Evolutionary conservation across 139 green algal species (phyloP).

Genomic region (Chlamydomonas sp.): DNA sequence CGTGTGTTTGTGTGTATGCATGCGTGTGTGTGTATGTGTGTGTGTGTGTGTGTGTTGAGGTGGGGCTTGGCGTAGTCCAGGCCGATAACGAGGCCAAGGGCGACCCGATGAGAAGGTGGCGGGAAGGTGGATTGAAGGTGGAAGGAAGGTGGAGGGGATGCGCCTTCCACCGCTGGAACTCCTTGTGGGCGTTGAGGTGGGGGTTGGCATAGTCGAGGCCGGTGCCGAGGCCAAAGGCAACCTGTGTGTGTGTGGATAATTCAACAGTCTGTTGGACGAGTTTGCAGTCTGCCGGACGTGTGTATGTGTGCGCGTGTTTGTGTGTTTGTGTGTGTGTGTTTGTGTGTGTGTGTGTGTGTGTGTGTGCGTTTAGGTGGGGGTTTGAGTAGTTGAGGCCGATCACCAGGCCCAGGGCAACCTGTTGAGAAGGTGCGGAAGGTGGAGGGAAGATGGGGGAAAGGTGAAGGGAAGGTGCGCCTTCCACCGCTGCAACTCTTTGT

Average conservation of each 20-base stretch:
- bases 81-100: slow-evolving; percentile 72
- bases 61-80: slow-evolving; percentile 87
- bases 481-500: slow-evolving; percentile 72
- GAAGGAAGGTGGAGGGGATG: neutral
- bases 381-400: slow-evolving; percentile 79
- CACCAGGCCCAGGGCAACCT: too few species aligned
- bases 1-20: too few species aligned
- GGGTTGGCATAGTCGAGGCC: neutral
- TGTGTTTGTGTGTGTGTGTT: too few species aligned
- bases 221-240: neutral
- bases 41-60: slow-evolving; percentile 24
- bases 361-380: neutral
- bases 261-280: too few species aligned
- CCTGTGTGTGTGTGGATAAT: too few species aligned
- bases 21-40: too few species aligned
- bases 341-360: neutral
- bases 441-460: too few species aligned
- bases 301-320: neutral
- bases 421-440: too few species aligned
- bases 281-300: too few species aligned
- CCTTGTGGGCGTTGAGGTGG: neutral
- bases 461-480: slow-evolving; percentile 83
- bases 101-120: slow-evolving; percentile 29
- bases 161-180: neutral
- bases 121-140: too few species aligned